Evolutionary conservation across 2,329 filamentous ascomycete species (phyloP).

Genomic region (Graphilbum sp.): DNA sequence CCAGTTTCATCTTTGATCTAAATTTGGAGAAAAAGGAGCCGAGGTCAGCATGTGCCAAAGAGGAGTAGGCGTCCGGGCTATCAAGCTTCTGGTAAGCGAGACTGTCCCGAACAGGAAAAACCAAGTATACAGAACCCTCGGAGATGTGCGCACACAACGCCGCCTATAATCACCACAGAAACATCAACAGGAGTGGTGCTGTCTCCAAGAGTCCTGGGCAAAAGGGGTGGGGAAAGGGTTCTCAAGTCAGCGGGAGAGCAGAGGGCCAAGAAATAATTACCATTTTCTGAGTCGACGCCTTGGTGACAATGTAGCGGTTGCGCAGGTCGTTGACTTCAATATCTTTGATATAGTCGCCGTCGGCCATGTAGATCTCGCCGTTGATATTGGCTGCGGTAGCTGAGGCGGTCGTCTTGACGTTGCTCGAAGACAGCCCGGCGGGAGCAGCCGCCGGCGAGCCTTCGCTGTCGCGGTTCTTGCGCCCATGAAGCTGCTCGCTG

Average conservation of each 20-base stretch:
- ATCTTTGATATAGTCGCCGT: constrained; percentile 96
- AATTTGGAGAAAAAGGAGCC: constrained; percentile 46
- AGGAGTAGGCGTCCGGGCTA: constrained; percentile 45
- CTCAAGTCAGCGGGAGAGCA: no score
- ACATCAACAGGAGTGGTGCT: no score
- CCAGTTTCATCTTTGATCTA: constrained; percentile 99
- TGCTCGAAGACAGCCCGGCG: background rate
- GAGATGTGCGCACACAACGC: constrained; percentile 10
- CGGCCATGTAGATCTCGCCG: constrained; percentile 81
- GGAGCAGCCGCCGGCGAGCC: constrained; percentile 62
- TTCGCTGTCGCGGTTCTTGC: constrained; percentile 79
- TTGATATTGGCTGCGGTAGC: constrained; percentile 44
- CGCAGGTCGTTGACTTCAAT: constrained; percentile 97
- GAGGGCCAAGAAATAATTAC: constrained; percentile 51
- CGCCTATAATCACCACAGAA: no score
- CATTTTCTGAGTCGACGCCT: constrained; percentile 96
- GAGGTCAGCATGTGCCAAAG: constrained; percentile 91
- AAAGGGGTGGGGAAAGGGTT: no score
- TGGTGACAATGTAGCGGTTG: constrained; percentile 93
- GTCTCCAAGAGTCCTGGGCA: no score
- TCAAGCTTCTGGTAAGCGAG: constrained; percentile 55
- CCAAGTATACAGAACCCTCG: background rate
- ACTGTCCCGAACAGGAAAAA: constrained; percentile 35
- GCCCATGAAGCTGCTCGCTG: constrained; percentile 67
- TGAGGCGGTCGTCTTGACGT: constrained; percentile 7